These are phyloP conservation scores for Neoscytalidium dimidiatum DNA, from an alignment of 2,329 filamentous ascomycete genomes.

Conservation along the genomic window DNA sequence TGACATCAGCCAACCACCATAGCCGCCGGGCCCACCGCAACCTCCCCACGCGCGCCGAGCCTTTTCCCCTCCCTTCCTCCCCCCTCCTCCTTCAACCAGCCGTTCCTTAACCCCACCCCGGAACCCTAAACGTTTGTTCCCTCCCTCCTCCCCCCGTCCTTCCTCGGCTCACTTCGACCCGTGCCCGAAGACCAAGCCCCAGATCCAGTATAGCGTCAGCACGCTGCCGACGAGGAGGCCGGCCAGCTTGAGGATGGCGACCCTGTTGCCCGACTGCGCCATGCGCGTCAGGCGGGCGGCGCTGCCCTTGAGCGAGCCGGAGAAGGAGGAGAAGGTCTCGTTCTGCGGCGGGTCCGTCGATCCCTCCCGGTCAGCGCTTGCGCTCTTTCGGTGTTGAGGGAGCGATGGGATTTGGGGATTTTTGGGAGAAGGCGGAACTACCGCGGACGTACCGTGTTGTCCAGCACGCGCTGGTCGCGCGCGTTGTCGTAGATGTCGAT, in stretches of 20 bases:
- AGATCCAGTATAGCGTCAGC: slow-evolving; percentile 73
- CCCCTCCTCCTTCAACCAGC: background rate
- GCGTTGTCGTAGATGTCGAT: slow-evolving; percentile 98
- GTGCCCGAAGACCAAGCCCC: slow-evolving; percentile 28
- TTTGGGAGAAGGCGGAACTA: background rate
- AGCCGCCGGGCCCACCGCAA: background rate
- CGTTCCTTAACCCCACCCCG: no score
- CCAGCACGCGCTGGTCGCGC: slow-evolving; percentile 81
- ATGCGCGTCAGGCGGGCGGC: slow-evolving; percentile 82
- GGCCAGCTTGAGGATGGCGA: slow-evolving; percentile 86
- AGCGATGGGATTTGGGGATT: background rate
- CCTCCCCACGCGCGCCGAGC: background rate
- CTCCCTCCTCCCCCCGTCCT: background rate
- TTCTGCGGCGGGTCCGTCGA: slow-evolving; percentile 52
- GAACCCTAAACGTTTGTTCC: background rate
- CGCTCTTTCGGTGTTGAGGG: background rate
- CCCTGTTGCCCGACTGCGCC: slow-evolving; percentile 86
- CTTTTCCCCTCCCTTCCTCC: background rate
- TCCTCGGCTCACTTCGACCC: background rate
- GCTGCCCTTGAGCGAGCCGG: slow-evolving; percentile 78
- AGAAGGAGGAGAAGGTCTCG: slow-evolving; percentile 90
- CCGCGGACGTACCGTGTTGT: slow-evolving; percentile 69
- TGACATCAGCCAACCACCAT: background rate
- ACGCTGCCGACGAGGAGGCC: slow-evolving; percentile 76
- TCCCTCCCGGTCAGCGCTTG: background rate